Percentiles rank a stretch among this genome's conserved stretches.
Conservation (phyloP, 768 basidiomycete species). For the Mycena galopus region DNA sequence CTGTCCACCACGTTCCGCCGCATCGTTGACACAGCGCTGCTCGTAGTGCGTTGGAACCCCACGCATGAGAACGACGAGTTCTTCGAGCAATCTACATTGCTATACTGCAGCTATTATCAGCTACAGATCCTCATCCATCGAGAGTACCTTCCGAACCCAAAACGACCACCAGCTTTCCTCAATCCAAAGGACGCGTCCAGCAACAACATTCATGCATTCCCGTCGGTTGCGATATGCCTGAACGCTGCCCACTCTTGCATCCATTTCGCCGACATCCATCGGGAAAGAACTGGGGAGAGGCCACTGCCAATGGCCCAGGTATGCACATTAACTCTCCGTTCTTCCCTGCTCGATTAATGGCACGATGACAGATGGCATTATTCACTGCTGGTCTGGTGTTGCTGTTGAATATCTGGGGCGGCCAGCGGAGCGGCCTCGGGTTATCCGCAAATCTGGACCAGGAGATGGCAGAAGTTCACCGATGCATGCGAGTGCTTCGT, state of each 20-base stretch:
- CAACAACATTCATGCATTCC: slow-evolving; percentile 49
- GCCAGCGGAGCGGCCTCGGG: slow-evolving; percentile 56
- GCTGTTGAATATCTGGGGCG: slow-evolving; percentile 77
- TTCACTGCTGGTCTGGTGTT: slow-evolving; percentile 66
- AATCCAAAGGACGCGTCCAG: neutral
- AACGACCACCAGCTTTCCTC: slow-evolving; percentile 53
- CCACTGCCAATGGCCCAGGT: slow-evolving; percentile 56
- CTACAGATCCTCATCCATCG: slow-evolving; percentile 83
- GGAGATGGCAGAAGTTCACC: slow-evolving; percentile 72
- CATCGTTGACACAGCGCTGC: slow-evolving; percentile 63
- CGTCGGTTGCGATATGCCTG: slow-evolving; percentile 86
- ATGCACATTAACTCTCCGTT: slow-evolving; percentile 16
- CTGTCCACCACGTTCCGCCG: slow-evolving; percentile 49
- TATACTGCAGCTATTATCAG: slow-evolving; percentile 61
- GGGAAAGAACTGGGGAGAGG: slow-evolving; percentile 46
- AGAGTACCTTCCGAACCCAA: slow-evolving; percentile 79
- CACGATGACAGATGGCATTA: slow-evolving; percentile 45
- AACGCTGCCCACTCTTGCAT: slow-evolving; percentile 84
- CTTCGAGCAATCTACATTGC: slow-evolving; percentile 69
- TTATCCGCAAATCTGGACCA: slow-evolving; percentile 58
- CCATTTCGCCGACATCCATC: slow-evolving; percentile 73
- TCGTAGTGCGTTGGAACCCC: slow-evolving; percentile 58
- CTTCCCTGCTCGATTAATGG: neutral
- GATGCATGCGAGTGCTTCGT: slow-evolving; percentile 68
- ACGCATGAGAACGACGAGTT: slow-evolving; percentile 52